Percentiles rank a stretch among this genome's conserved stretches.
These are phyloP conservation scores for Neofusicoccum laricinum DNA, from an alignment of 2,329 filamentous ascomycete genomes.

Conservation along the genomic window DNA sequence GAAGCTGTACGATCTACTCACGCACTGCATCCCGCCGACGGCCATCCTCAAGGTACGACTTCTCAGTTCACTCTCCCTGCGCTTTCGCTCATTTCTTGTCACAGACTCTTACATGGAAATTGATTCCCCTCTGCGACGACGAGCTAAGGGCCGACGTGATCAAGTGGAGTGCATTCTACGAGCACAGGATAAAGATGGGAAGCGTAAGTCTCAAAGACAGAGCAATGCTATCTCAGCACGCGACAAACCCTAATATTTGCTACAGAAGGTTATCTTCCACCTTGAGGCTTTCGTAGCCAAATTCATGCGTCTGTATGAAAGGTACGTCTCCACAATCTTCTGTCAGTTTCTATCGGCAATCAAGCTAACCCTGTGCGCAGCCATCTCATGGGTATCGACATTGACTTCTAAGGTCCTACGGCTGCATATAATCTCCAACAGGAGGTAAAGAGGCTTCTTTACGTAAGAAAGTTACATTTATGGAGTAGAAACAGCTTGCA, in stretches of 20 bases:
- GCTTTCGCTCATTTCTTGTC: neutral
- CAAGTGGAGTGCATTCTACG: conserved; percentile 95
- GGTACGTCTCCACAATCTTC: conserved; percentile 51
- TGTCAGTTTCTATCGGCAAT: neutral
- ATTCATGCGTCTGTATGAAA: conserved; percentile 95
- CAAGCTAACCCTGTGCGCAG: neutral
- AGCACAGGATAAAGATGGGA: conserved; percentile 88
- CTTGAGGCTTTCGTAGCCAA: conserved; percentile 97
- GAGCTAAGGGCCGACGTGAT: conserved; percentile 87
- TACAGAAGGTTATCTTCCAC: conserved; percentile 88
- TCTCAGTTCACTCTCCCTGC: no score
- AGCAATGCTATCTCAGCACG: neutral
- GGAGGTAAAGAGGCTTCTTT: no score
- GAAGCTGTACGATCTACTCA: conserved; percentile 94
- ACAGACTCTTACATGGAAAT: conserved; percentile 83
- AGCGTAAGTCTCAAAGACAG: conserved; percentile 45
- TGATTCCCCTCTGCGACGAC: conserved; percentile 84
- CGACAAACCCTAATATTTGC: conserved; percentile 24
- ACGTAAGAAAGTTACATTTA: neutral
- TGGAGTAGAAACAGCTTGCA: neutral
- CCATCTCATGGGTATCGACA: conserved; percentile 16
- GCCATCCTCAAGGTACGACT: conserved; percentile 73
- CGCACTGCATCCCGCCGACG: conserved; percentile 94
- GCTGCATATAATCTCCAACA: no score
- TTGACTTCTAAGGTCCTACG: neutral